Evolutionary conservation across 2,329 filamentous ascomycete genomes (phyloP).

Genomic region (Boeremia exigua): DNA sequence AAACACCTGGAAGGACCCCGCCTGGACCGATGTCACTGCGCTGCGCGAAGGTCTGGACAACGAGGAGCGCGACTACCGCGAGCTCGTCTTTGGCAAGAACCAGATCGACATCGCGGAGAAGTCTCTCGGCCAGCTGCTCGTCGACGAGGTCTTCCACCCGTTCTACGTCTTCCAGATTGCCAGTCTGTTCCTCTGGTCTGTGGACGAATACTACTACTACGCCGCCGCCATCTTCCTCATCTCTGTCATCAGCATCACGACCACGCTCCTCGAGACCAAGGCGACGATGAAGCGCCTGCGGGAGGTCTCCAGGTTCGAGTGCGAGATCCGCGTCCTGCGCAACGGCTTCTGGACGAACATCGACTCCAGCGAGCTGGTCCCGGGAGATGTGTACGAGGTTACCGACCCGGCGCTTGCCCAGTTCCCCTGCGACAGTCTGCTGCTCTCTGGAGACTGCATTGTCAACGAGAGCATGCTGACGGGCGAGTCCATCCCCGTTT

Average conservation of each 20-base stretch:
- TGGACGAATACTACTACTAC: slow-evolving; percentile 98
- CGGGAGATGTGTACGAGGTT: slow-evolving; percentile 95
- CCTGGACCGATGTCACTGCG: slow-evolving; percentile 78
- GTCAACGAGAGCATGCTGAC: slow-evolving; percentile 99
- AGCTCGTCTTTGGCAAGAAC: slow-evolving; percentile 87
- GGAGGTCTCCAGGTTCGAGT: slow-evolving; percentile 93
- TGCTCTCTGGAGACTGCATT: slow-evolving; percentile 94
- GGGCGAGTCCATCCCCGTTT: slow-evolving; percentile 94
- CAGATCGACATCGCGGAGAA: slow-evolving; percentile 94
- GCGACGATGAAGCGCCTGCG: slow-evolving; percentile 89
- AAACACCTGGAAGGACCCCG: slow-evolving; percentile 91
- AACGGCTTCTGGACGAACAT: slow-evolving; percentile 96
- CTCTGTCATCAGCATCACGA: slow-evolving; percentile 87
- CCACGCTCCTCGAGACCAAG: slow-evolving; percentile 88
- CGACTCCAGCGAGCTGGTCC: slow-evolving; percentile 85
- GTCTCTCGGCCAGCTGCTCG: slow-evolving; percentile 77
- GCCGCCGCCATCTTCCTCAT: slow-evolving; percentile 94
- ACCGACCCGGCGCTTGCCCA: slow-evolving; percentile 89
- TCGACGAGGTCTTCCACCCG: slow-evolving; percentile 96
- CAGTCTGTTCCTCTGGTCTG: slow-evolving; percentile 90
- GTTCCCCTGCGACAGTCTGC: slow-evolving; percentile 88
- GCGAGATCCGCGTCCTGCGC: slow-evolving; percentile 88
- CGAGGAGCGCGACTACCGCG: slow-evolving; percentile 83
- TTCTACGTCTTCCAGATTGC: slow-evolving; percentile 99
- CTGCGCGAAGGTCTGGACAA: slow-evolving; percentile 83